Conservation (phyloP, 305 asterid species). For the Solanum chacoense region DNA sequence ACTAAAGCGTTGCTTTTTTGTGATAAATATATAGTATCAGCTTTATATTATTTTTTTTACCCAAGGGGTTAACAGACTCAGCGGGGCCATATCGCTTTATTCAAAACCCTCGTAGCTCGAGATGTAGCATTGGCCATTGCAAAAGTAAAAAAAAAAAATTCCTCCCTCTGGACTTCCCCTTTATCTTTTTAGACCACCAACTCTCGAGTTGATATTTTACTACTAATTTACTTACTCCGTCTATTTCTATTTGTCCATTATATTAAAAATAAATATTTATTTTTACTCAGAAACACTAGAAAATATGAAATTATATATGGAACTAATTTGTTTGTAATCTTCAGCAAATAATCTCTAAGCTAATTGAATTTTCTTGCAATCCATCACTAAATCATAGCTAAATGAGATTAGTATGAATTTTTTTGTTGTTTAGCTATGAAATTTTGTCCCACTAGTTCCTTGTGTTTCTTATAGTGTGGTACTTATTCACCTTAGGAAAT, state of each 20-base stretch:
- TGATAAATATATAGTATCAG: not conserved
- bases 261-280: not conserved
- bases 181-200: not conserved
- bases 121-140: slow-evolving; percentile 2
- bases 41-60: not conserved
- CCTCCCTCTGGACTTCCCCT: not conserved
- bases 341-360: not conserved
- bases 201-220: not conserved
- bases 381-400: not conserved
- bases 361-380: too few relatives aligned
- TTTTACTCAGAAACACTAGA: too few relatives aligned
- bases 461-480: too few relatives aligned
- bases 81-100: not conserved
- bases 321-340: too few relatives aligned
- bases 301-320: too few relatives aligned
- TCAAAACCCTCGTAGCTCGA: slow-evolving; percentile 2
- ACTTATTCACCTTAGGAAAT: not conserved
- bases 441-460: not conserved
- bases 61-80: not conserved
- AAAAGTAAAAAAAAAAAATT: not conserved
- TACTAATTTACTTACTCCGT: accelerated
- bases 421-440: not conserved
- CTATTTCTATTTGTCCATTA: not conserved
- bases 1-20: not conserved
- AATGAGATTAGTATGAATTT: not conserved